Conservation (phyloP, 176 grass and related monocot genomes). For the Pharus latifolius region DNA sequence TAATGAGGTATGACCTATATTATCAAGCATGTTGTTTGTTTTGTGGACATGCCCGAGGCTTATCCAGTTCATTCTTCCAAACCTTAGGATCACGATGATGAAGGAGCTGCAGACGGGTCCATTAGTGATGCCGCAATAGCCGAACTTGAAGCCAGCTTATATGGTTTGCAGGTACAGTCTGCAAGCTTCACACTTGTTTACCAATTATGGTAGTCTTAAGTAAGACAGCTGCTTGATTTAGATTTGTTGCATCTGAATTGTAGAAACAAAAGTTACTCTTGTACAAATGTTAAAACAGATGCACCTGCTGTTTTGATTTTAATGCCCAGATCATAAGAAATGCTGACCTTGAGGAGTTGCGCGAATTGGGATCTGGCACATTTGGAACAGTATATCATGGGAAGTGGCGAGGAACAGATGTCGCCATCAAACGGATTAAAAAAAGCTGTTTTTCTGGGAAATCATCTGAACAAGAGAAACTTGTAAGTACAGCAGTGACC, state of each 20-base stretch:
- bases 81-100: conserved; percentile 49
- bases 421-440: conserved; percentile 97
- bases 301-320: not conserved
- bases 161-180: conserved; percentile 83
- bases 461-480: conserved; percentile 80
- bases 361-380: conserved; percentile 88
- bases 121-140: conserved; percentile 66
- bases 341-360: conserved; percentile 95
- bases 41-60: not conserved
- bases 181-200: not conserved
- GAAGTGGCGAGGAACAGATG: conserved; percentile 93
- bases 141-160: conserved; percentile 78
- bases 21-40: not conserved
- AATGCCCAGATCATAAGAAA: conserved; percentile 81
- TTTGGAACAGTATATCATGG: conserved; percentile 98
- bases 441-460: conserved; percentile 92
- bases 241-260: no score
- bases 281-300: not conserved
- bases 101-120: conserved; percentile 29
- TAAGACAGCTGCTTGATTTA: conserved; percentile 5
- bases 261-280: no score
- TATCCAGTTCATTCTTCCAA: conserved; percentile 1
- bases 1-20: conserved; percentile 33
- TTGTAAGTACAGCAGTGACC: conserved; percentile 37
- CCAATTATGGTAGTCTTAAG: not conserved